phyloP scores from a whole-genome alignment of 1,284 basidiomycete species.

The Cryptococcus hybrid region DNA sequence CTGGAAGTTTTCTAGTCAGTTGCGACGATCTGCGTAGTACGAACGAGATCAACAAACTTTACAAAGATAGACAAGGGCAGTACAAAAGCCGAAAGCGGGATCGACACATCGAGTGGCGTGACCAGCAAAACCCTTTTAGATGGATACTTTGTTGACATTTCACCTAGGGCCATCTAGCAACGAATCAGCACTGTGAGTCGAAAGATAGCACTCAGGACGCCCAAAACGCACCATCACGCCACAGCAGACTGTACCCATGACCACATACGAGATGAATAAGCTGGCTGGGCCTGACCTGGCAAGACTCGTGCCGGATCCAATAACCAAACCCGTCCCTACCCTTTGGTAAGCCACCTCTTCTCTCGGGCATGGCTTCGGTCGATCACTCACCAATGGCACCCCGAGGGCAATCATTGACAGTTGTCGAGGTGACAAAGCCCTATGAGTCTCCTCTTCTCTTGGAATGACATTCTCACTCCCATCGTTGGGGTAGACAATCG shows the following conservation, averaged over 20 bases:
- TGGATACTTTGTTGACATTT: constrained; percentile 53
- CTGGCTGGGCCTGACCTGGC: constrained; percentile 51
- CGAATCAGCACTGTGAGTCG: neutral
- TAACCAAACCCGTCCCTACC: constrained; percentile 65
- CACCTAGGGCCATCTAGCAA: constrained; percentile 37
- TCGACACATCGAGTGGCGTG: constrained; percentile 53
- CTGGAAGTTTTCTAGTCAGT: constrained; percentile 23
- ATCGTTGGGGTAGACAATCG: neutral
- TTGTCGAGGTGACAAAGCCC: constrained; percentile 40
- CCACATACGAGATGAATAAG: constrained; percentile 52
- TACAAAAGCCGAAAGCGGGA: constrained; percentile 35
- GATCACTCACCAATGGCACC: constrained; percentile 51
- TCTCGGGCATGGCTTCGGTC: neutral
- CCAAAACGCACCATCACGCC: constrained; percentile 27
- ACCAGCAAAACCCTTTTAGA: constrained; percentile 49
- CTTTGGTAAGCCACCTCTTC: neutral
- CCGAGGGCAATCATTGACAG: constrained; percentile 54
- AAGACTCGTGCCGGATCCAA: constrained; percentile 57
- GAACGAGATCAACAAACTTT: constrained; percentile 33
- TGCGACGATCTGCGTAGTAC: constrained; percentile 26
- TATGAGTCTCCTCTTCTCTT: constrained; percentile 30
- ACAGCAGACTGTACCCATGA: constrained; percentile 45
- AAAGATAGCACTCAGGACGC: neutral
- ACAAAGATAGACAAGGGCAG: constrained; percentile 28
- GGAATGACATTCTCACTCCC: constrained; percentile 15